Evolutionary conservation across 2,329 filamentous ascomycete species (phyloP).

Genomic region (Claviceps fusiformis): DNA sequence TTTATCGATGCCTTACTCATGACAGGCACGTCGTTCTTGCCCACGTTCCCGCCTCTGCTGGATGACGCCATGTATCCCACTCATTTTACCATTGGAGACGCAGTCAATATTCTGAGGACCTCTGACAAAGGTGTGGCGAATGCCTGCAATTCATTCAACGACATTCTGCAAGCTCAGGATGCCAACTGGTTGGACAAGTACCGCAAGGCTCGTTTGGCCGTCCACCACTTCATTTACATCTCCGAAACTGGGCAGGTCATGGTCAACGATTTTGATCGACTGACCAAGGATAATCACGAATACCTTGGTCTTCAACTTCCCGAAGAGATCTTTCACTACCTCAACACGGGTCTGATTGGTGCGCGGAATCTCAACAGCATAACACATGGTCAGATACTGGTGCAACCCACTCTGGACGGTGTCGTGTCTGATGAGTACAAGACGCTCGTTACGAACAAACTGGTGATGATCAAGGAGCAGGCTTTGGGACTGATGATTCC

Average conservation of each 20-base stretch:
- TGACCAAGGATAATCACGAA: slow-evolving; percentile 74
- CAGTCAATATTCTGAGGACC: slow-evolving; percentile 61
- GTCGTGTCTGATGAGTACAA: slow-evolving; percentile 69
- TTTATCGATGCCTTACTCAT: slow-evolving; percentile 78
- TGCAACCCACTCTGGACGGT: slow-evolving; percentile 77
- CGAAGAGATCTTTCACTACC: slow-evolving; percentile 79
- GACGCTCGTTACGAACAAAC: slow-evolving; percentile 58
- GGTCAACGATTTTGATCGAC: slow-evolving; percentile 57
- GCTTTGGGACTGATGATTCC: slow-evolving; percentile 67
- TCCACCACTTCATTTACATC: slow-evolving; percentile 80
- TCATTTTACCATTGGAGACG: slow-evolving; percentile 55
- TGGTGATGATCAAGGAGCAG: slow-evolving; percentile 62
- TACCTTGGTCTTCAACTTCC: slow-evolving; percentile 85
- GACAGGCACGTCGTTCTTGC: slow-evolving; percentile 67
- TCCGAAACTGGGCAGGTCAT: slow-evolving; percentile 62
- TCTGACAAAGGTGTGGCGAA: slow-evolving; percentile 55
- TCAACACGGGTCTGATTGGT: slow-evolving; percentile 70
- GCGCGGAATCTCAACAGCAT: slow-evolving; percentile 71
- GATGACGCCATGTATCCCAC: slow-evolving; percentile 41
- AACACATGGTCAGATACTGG: slow-evolving; percentile 61
- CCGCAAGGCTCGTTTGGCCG: slow-evolving; percentile 68
- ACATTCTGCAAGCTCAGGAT: slow-evolving; percentile 59
- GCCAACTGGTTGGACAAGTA: slow-evolving; percentile 75
- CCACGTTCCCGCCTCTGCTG: slow-evolving; percentile 64
- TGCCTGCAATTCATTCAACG: slow-evolving; percentile 65